Base-by-base conservation (phyloP, 2,329 filamentous ascomycete genomes). In the Sarocladiaceae sp. region DNA sequence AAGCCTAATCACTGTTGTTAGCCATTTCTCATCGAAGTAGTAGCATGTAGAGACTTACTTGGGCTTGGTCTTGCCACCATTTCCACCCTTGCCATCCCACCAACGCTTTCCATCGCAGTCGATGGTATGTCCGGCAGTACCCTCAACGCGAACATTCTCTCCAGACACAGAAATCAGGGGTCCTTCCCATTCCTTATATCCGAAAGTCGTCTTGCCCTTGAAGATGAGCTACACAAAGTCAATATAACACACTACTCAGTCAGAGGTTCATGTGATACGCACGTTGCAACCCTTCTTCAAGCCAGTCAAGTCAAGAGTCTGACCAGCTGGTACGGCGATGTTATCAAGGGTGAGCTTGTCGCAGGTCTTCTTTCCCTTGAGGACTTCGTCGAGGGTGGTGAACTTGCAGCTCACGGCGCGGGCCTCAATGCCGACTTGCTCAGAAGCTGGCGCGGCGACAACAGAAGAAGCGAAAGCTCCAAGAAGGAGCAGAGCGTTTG, bases 201-300 rank as follows among this genome's bases (percentile, higher is more conserved):
- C 84, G 60, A 84, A 88, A 51, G 78, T 82, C n/a, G 84, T 88
- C 13, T 73, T 79, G 39, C 85, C 86, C 53, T 80, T 66, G 66
- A 88, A 88, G 58, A 78, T 79, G 56, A 87, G 75, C 40, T 44
- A n/a, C n/a, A n/a, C n/a, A n/a, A n/a, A n/a, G n/a, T n/a, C n/a
- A 37, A 18, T 37, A 17, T 37, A 37, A 37, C 20, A 37, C 35
- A 18, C 3, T 37, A 18, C 8, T 11, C 11, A 37, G n/a, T 17
- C 35, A 11, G 3, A 2, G 35, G 4, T 11, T 3, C n/a, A 23
- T 5, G 11, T 13, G 25, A 5, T 12, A 31, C 35, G 8, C 35
- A 44, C 40, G 7, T 33, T n/a, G 44, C 80, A 82, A 56, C 75
- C 76, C 17, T 66, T 61, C 1, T 71, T 71, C 35, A 84, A 70